Percentiles rank a stretch among this genome's conserved stretches.
Evolutionary conservation across 2,329 filamentous ascomycete species (phyloP).

Genomic region (Ophiocordyceps camponoti-leonardi): DNA sequence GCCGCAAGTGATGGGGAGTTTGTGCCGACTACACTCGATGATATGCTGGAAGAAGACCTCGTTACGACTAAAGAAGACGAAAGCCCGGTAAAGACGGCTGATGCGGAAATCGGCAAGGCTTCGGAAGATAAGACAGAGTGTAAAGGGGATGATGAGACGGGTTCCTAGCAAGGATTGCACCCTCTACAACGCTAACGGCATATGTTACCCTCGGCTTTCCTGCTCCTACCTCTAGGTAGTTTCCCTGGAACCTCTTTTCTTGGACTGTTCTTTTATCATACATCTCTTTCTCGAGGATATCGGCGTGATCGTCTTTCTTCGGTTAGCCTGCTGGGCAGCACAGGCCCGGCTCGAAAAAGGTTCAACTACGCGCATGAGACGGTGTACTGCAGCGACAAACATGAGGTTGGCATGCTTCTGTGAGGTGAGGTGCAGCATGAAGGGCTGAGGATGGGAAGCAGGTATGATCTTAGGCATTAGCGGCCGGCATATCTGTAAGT

Average conservation of each 20-base stretch:
- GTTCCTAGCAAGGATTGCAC: not conserved
- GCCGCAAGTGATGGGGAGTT: slow-evolving; percentile 23
- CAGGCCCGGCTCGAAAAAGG: not conserved
- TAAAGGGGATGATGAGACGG: not conserved
- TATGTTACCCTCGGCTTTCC: not conserved
- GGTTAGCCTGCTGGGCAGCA: not conserved
- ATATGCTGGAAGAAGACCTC: slow-evolving; percentile 34
- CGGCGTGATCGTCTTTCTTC: not conserved
- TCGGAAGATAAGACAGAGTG: slow-evolving; percentile 4
- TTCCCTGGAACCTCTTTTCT: not conserved
- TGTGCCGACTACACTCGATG: slow-evolving; percentile 33
- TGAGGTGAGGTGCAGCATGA: not conserved
- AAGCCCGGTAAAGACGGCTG: slow-evolving; percentile 8
- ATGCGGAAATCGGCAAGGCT: slow-evolving; percentile 5
- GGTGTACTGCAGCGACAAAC: not conserved
- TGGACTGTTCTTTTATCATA: not conserved
- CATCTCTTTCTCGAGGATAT: not conserved
- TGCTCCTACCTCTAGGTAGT: not conserved
- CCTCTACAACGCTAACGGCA: too few species aligned
- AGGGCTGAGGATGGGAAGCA: not conserved
- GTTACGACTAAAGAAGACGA: slow-evolving; percentile 16
- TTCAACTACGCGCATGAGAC: not conserved
- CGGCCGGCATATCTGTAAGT: not conserved
- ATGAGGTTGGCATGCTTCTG: not conserved
- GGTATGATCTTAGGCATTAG: not conserved